Conservation (phyloP, 768 basidiomycete genomes). For the Agaricus bisporus region DNA sequence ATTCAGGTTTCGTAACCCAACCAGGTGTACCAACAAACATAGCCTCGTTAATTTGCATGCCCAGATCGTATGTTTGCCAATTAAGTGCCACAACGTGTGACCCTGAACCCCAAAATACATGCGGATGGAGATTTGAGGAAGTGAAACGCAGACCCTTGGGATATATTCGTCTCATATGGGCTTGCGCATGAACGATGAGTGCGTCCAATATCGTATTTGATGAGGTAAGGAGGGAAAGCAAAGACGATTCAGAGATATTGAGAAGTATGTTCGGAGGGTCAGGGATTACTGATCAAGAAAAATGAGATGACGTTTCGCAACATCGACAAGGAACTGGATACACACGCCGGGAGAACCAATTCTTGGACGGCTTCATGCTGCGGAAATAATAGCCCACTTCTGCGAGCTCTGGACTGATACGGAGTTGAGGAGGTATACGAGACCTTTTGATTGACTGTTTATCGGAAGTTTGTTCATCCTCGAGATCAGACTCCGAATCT, state of each 20-base stretch:
- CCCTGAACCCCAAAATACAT: conserved; percentile 49
- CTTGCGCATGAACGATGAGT: conserved; percentile 35
- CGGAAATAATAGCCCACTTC: conserved; percentile 54
- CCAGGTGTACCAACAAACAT: conserved; percentile 53
- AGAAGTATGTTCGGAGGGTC: conserved; percentile 46
- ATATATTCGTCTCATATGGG: conserved; percentile 49
- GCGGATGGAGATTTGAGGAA: conserved; percentile 49
- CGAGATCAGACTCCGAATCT: background rate
- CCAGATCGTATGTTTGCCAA: conserved; percentile 56
- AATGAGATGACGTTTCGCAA: background rate
- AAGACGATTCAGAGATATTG: conserved; percentile 53
- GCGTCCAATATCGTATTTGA: conserved; percentile 15
- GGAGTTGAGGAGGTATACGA: background rate
- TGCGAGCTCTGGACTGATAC: conserved; percentile 28
- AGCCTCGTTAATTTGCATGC: conserved; percentile 57
- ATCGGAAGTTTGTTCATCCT: background rate
- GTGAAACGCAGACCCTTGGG: conserved; percentile 51
- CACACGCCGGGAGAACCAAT: conserved; percentile 40
- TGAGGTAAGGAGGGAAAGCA: conserved; percentile 26
- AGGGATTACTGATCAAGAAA: conserved; percentile 23
- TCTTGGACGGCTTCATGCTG: conserved; percentile 52
- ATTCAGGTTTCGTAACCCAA: conserved; percentile 46
- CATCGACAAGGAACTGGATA: background rate
- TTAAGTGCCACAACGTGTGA: conserved; percentile 54
- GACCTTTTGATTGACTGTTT: background rate